Base-by-base conservation (phyloP, 2,329 filamentous ascomycete species). In the Colletotrichum lini region DNA sequence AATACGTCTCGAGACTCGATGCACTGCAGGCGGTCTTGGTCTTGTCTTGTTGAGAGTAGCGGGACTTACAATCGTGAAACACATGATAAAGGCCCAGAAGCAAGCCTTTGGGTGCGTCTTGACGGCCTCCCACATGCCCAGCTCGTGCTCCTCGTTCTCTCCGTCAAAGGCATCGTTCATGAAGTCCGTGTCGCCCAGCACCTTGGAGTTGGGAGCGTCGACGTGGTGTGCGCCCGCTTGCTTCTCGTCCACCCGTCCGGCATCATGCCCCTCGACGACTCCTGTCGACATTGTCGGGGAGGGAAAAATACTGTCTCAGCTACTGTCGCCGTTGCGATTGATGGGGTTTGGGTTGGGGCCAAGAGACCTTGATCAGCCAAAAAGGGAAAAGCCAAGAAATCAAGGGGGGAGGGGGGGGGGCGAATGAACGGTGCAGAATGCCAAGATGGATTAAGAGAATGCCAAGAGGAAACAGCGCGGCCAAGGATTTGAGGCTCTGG, bases 71-170 rank as follows among this genome's bases (percentile, higher is more conserved):
- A 86, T 86, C 5, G 84, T 86, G 75, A 83, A 86, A 57, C 82
- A 86, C 83, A 86, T 86, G 74, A 80, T 77, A 58, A 86, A 85
- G 0, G 83, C 84, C 84, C 84, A 86, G 21, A 84, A 77, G 38
- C 82, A 82, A 59, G 84, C 84, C 80, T 80, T 82, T 23, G 84
- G 84, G 61, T 86, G 82, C 0, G 73, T 77, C 73, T 80, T 79
- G 40, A 79, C 79, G 0, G 83, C 81, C 54, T 79, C 74, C 77
- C 82, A 80, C 15, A 83, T 76, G 2, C 79, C 78, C 80, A 83
- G 80, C 44, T 81, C 74, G 66, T 83, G 81, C 77, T 86, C 84
- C 38, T 74, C 74, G 67, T 83, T 84, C 79, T 86, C 84, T 18
- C 78, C 82, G 66, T 81, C 78, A 30, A 82, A 79, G 66, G 81